Evolutionary conservation across 2,329 filamentous ascomycete genomes (phyloP), one percentile per base, ranked within the genome.

Genomic region (Cryphonectria carpinicola): DNA sequence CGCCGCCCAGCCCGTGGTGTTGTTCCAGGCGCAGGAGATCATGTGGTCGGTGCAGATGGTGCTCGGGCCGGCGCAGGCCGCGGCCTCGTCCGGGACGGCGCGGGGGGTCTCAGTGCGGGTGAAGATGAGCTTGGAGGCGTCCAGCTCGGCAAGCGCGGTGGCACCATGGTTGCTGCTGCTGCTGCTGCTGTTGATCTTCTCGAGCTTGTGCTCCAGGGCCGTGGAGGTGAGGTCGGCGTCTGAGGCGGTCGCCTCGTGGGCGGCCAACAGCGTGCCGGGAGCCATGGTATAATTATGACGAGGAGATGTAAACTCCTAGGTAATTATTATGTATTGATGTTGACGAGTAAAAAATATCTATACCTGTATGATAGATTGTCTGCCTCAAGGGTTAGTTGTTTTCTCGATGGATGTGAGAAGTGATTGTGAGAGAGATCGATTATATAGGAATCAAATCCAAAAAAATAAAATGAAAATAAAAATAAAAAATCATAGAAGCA

Each of bases 1-100:
- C 1, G 87, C 84, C 52, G 86, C 85, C 94, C 94, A 97, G 76
- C 94, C 94, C 28, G 82, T 78, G 60, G 83, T 79, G 32, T 80
- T 82, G 46, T 85, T 89, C 93, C 94, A 97, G 68, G 84, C 82
- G 28, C 43, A 61, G 66, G 90, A 91, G 76, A 96, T 85, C 94
- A 97, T 97, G 85, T 98, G 95, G 85, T 98, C 94, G 73, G 93
- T 94, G 84, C 87, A 88, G 78, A 89, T 82, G 73, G 86, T 88
- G 78, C 87, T 85, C 72, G 77, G 74, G 74, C 84, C 85, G 66
- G 84, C 70, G 74, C 81, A 82, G 75, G 85, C 85, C 54, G 76
- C 75, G 72, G 81, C 85, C 72, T 86, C 83, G 67, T 84, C 81
- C 66, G 87, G 88, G 65, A 90, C 87, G 65, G 81, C 74, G 72